phyloP scores from a whole-genome alignment of 306 rosid species.

The Prunus armeniaca region DNA sequence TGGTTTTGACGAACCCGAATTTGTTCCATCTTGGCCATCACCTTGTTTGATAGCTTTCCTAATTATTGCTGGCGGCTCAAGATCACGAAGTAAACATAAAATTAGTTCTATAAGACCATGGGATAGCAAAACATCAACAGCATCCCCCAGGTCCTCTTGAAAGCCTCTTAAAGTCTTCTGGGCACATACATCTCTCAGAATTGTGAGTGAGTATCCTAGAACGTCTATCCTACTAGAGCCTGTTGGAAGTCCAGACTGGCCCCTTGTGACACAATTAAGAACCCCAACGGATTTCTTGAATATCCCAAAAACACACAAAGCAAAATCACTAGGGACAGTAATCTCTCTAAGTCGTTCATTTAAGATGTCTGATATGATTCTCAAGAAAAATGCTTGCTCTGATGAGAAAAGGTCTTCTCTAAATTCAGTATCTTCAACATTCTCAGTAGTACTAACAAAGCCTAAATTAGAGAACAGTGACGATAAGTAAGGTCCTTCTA shows the following conservation, averaged over 20 bases:
- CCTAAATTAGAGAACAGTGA: constrained; percentile 39
- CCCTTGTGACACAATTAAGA: constrained; percentile 28
- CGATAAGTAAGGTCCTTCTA: constrained; percentile 51
- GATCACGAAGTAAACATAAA: constrained; percentile 53
- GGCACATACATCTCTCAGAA: constrained; percentile 74
- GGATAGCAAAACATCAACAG: constrained; percentile 48
- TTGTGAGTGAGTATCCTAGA: constrained; percentile 66
- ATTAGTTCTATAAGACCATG: constrained; percentile 50
- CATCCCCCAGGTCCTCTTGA: constrained; percentile 30
- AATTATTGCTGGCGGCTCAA: constrained; percentile 70
- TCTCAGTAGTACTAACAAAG: constrained; percentile 18
- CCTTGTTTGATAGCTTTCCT: constrained; percentile 49
- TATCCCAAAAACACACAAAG: constrained; percentile 44
- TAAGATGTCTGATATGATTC: constrained; percentile 45
- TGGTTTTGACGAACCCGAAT: constrained; percentile 30
- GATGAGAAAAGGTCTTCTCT: constrained; percentile 26
- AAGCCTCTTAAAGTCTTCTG: constrained; percentile 29
- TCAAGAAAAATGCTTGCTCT: constrained; percentile 57
- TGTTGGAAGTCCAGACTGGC: constrained; percentile 59
- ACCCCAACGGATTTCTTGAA: constrained; percentile 50
- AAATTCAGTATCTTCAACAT: constrained; percentile 24
- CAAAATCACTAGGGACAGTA: constrained; percentile 38
- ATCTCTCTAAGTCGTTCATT: constrained; percentile 47
- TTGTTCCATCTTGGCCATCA: constrained; percentile 32
- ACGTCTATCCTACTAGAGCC: constrained; percentile 47